These are phyloP conservation scores for Stagonosporopsis vannaccii DNA, from an alignment of 2,329 filamentous ascomycete species.

Conservation along the genomic window DNA sequence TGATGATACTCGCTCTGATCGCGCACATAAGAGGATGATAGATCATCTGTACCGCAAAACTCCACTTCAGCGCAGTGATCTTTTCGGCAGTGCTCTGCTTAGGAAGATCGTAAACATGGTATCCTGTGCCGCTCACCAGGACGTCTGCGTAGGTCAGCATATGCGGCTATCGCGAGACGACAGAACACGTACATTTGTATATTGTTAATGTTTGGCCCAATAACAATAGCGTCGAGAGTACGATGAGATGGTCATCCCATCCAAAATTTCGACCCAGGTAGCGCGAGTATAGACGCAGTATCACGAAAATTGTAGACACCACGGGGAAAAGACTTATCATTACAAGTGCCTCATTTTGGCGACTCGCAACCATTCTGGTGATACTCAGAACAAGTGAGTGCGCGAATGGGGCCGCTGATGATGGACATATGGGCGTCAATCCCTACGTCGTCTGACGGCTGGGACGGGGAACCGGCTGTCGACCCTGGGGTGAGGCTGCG, in stretches of 20 bases:
- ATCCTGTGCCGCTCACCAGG: constrained; percentile 43
- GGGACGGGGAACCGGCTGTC: constrained; percentile 3
- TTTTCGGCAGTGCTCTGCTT: constrained; percentile 39
- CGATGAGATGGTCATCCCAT: constrained; percentile 46
- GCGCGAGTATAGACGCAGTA: constrained; percentile 36
- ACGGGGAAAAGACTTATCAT: constrained; percentile 40
- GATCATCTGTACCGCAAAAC: constrained; percentile 47
- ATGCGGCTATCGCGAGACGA: not conserved
- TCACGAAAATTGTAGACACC: constrained; percentile 38
- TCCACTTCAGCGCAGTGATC: constrained; percentile 41
- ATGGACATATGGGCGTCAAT: constrained; percentile 4
- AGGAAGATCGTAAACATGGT: constrained; percentile 41
- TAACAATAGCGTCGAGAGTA: constrained; percentile 33
- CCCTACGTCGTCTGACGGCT: not conserved
- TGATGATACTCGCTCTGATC: constrained; percentile 48
- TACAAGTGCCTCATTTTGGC: constrained; percentile 36
- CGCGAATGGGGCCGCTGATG: not conserved
- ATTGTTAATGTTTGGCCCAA: constrained; percentile 32
- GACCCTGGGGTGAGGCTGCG: constrained; percentile 2
- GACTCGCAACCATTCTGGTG: constrained; percentile 34
- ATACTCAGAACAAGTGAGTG: not conserved
- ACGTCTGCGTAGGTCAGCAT: constrained; percentile 28
- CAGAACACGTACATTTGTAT: constrained; percentile 33
- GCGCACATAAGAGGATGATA: constrained; percentile 49
- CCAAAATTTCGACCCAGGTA: constrained; percentile 41